Evolutionary conservation across 2,329 filamentous ascomycete genomes (phyloP).

Genomic region (Akanthomyces muscarius): DNA sequence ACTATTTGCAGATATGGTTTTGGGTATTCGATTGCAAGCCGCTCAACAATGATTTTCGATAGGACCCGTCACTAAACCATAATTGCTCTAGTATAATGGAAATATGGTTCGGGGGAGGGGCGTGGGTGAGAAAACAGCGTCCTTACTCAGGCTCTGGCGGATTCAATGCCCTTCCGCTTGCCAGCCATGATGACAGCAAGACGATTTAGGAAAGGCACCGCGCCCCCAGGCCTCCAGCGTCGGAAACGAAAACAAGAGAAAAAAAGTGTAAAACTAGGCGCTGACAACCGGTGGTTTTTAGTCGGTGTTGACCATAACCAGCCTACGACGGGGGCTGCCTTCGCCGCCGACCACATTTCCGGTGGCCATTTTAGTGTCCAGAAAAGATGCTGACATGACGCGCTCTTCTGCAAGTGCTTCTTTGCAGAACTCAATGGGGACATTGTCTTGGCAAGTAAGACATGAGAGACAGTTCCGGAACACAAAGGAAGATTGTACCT

Average conservation of each 20-base stretch:
- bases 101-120: neutral
- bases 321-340: neutral
- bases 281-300: neutral
- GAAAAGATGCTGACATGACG: slow-evolving; percentile 3
- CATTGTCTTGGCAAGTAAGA: neutral
- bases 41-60: neutral
- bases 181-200: neutral
- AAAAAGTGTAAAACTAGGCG: neutral
- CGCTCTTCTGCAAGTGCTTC: neutral
- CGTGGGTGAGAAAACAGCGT: neutral
- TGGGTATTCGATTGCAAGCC: neutral
- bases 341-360: neutral
- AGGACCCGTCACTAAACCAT: neutral
- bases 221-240: neutral
- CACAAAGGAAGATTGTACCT: neutral
- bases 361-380: neutral
- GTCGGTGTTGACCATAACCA: neutral
- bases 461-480: neutral
- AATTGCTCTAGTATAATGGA: neutral
- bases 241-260: too few species aligned
- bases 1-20: neutral
- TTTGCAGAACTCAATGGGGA: neutral
- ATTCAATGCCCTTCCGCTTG: neutral
- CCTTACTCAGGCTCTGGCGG: neutral
- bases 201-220: neutral